Evolutionary conservation across 495 filamentous ascomycete genomes (phyloP).

Genomic region (Aspergillus sparsus): DNA sequence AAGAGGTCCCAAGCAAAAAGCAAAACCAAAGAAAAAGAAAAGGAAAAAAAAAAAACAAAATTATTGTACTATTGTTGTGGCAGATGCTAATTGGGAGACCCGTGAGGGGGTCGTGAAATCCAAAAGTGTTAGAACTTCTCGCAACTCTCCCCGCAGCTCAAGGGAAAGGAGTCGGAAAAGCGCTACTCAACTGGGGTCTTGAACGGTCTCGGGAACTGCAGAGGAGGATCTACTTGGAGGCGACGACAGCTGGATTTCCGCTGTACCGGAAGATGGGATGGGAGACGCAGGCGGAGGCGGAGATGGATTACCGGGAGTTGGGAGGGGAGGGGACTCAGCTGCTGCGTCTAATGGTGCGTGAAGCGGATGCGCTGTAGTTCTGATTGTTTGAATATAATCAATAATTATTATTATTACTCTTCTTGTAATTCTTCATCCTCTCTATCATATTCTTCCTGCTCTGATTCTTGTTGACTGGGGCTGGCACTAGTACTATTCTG

Average conservation of each 20-base stretch:
- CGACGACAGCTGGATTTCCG: constrained; percentile 50
- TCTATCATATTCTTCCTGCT: background rate
- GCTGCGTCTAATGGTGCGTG: constrained; percentile 33
- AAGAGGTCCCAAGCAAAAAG: too few species aligned
- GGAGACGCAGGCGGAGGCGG: constrained; percentile 40
- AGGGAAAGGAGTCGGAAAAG: constrained; percentile 50
- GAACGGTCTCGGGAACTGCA: constrained; percentile 49
- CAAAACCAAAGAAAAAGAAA: too few species aligned
- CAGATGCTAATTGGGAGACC: background rate
- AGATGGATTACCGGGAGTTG: constrained; percentile 38
- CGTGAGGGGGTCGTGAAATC: background rate
- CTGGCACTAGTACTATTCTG: background rate
- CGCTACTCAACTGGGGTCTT: constrained; percentile 52
- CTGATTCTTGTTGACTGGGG: background rate
- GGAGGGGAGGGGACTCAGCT: constrained; percentile 33
- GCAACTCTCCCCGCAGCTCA: constrained; percentile 45
- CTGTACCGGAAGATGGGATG: constrained; percentile 56
- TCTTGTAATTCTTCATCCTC: background rate
- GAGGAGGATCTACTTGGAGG: constrained; percentile 55
- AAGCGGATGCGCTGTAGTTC: background rate
- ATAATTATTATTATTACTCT: too few species aligned
- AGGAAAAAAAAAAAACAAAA: too few species aligned
- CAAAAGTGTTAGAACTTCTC: constrained; percentile 29
- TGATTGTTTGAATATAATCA: too few species aligned
- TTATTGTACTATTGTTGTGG: background rate